Percentiles rank a stretch among this genome's conserved stretches.
Evolutionary conservation across 2,329 filamentous ascomycete species (phyloP).

Genomic region (Aureobasidium sp.): DNA sequence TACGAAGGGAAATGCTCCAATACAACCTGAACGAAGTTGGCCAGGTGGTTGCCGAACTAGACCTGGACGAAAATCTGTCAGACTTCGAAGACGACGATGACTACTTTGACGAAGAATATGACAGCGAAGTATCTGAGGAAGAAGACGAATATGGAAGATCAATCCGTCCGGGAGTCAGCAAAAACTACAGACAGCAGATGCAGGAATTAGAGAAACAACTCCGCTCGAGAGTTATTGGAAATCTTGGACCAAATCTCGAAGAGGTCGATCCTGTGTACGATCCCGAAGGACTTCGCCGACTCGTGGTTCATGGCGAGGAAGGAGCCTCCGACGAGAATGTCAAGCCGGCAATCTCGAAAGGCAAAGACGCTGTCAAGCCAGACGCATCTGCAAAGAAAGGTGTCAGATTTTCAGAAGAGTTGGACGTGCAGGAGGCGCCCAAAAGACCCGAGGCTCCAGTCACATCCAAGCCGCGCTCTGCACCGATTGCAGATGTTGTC

Average conservation of each 20-base stretch:
- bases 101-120: constrained; percentile 34
- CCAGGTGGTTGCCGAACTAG: constrained; percentile 83
- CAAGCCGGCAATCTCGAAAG: constrained; percentile 13
- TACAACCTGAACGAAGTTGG: constrained; percentile 86
- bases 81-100: constrained; percentile 45
- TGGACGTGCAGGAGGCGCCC: constrained; percentile 50
- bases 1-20: constrained; percentile 81
- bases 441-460: constrained; percentile 13
- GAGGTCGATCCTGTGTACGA: constrained; percentile 27
- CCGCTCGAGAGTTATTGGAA: constrained; percentile 49
- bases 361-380: background rate
- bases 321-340: constrained; percentile 14
- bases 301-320: constrained; percentile 37
- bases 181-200: constrained; percentile 77
- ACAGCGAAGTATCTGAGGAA: constrained; percentile 48
- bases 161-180: constrained; percentile 56
- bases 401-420: constrained; percentile 67
- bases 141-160: constrained; percentile 72
- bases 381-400: constrained; percentile 47
- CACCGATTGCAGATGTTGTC: constrained; percentile 25
- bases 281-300: constrained; percentile 47
- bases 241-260: constrained; percentile 43
- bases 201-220: constrained; percentile 72
- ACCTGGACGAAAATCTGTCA: constrained; percentile 59
- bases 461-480: background rate